Conservation (phyloP, 2,329 filamentous ascomycete genomes). For the Alternaria postmessia region DNA sequence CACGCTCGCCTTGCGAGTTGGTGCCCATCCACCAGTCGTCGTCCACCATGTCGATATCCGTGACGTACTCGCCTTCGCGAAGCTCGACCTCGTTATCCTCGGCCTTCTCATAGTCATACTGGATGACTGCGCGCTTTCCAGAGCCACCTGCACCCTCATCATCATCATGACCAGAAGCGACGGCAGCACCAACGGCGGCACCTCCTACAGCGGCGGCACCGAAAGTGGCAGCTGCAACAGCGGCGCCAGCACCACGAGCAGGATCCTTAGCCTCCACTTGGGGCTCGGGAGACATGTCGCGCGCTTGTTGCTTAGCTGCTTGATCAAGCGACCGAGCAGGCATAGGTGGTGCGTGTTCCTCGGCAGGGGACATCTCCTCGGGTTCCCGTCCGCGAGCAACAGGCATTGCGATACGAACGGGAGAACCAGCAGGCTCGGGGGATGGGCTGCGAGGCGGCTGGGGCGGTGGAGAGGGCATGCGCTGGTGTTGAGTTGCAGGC, state of each 20-base stretch:
- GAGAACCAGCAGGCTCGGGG: slow-evolving; percentile 70
- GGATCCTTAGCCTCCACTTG: slow-evolving; percentile 64
- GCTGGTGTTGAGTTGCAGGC: slow-evolving; percentile 63
- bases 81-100: slow-evolving; percentile 97
- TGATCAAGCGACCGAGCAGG: slow-evolving; percentile 70
- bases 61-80: slow-evolving; percentile 85
- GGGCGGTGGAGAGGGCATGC: slow-evolving; percentile 54
- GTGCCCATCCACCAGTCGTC: slow-evolving; percentile 99
- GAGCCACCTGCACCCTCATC: slow-evolving; percentile 49
- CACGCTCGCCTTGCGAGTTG: slow-evolving; percentile 82
- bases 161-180: slow-evolving; percentile 48
- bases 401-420: slow-evolving; percentile 85
- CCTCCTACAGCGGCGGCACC: slow-evolving; percentile 54
- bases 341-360: slow-evolving; percentile 63
- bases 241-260: slow-evolving; percentile 62
- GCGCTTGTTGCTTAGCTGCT: slow-evolving; percentile 69
- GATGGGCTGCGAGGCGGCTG: slow-evolving; percentile 53
- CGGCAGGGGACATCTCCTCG: slow-evolving; percentile 61
- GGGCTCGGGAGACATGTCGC: slow-evolving; percentile 71
- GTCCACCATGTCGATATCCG: slow-evolving; percentile 95
- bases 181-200: slow-evolving; percentile 51
- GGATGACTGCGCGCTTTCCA: slow-evolving; percentile 77
- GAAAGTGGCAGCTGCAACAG: slow-evolving; percentile 55
- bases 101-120: slow-evolving; percentile 97
- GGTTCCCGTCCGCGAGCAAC: slow-evolving; percentile 70